These are phyloP conservation scores for Colletotrichum sublineola DNA, from an alignment of 2,329 filamentous ascomycete species.

Conservation along the genomic window DNA sequence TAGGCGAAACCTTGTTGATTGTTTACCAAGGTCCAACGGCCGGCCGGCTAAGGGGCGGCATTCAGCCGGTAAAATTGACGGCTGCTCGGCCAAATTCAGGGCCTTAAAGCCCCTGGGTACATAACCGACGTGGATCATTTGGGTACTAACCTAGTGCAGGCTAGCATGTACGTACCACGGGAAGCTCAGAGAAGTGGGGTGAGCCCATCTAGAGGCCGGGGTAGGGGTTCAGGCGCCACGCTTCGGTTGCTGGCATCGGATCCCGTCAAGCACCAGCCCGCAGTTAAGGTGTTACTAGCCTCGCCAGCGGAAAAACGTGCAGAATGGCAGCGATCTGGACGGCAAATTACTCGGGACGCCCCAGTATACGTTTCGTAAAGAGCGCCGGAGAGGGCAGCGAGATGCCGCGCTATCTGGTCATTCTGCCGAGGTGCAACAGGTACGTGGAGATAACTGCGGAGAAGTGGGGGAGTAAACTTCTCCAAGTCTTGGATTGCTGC, in stretches of 20 bases:
- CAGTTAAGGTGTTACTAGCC: slow-evolving; percentile 16
- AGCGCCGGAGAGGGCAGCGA: slow-evolving; percentile 14
- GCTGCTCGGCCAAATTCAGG: slow-evolving; percentile 12
- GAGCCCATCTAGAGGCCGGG: slow-evolving; percentile 18
- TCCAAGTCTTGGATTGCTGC: slow-evolving; percentile 33
- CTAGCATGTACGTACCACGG: slow-evolving; percentile 2
- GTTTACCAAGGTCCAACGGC: slow-evolving; percentile 30
- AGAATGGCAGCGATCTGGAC: slow-evolving; percentile 1
- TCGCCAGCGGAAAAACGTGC: neutral
- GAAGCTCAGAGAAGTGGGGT: slow-evolving; percentile 5
- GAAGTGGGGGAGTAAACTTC: slow-evolving; percentile 35
- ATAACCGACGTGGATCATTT: slow-evolving; percentile 30
- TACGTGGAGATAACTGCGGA: slow-evolving; percentile 40
- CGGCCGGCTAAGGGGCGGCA: slow-evolving; percentile 22
- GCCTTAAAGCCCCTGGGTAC: neutral
- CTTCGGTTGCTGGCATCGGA: slow-evolving; percentile 39
- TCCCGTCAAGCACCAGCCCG: neutral
- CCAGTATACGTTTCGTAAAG: neutral
- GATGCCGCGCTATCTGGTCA: slow-evolving; percentile 31
- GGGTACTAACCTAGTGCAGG: slow-evolving; percentile 12
- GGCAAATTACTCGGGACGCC: slow-evolving; percentile 21
- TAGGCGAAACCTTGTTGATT: neutral
- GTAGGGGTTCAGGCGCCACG: slow-evolving; percentile 17
- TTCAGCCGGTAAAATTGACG: slow-evolving; percentile 12
- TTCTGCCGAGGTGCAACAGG: slow-evolving; percentile 35